Evolutionary conservation across 2,329 filamentous ascomycete species (phyloP), one percentile per base, ranked within the genome.

Genomic region (Cytospora schulzeri): DNA sequence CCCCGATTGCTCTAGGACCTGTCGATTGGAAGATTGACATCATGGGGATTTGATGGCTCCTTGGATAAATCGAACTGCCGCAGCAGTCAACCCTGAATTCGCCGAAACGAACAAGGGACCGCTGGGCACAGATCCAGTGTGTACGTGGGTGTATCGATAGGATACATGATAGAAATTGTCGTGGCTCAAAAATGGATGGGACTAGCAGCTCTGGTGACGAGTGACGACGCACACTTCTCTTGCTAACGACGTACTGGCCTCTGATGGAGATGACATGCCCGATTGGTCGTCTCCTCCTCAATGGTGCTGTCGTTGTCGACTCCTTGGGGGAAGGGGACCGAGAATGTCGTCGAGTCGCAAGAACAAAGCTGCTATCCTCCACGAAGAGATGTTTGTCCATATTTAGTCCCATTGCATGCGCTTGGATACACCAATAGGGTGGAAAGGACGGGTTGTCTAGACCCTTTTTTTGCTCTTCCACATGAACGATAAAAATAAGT

Each of bases 21-120:
- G 93, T 96, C 92, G 91, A 93, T 92, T 88, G 90, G 91, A 93
- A 82, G 80, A 92, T 91, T 88, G 85, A 91, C 90, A 93, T 87
- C 91, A 93, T 88, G 72, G 79, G 73, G 75, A 76, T 77, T 78
- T 79, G 86, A 88, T 92, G 91, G 88, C 90, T 93, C 91, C 91
- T 89, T 93, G 78, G 76, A 74, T 80, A 85, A 87, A 92, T 92
- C 91, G 91, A 95, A 87, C 89, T 95, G 91, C 87, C 84, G 75
- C 86, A 91, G 85, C 80, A 85, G 84, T 94, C 91, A 79, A 95
- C 91, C 80, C 89, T 85, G 83, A 85, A 85, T 81, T 81, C 81
- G 81, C 76, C 75, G 71, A 71, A 69, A 73, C 76, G 73, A 83
- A 84, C 80, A 90, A 85, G 78, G 91, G 92, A 95, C 81, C 81